These are phyloP conservation scores for Tolypocladium inflatum DNA, from an alignment of 2,329 filamentous ascomycete genomes.

Conservation along the genomic window DNA sequence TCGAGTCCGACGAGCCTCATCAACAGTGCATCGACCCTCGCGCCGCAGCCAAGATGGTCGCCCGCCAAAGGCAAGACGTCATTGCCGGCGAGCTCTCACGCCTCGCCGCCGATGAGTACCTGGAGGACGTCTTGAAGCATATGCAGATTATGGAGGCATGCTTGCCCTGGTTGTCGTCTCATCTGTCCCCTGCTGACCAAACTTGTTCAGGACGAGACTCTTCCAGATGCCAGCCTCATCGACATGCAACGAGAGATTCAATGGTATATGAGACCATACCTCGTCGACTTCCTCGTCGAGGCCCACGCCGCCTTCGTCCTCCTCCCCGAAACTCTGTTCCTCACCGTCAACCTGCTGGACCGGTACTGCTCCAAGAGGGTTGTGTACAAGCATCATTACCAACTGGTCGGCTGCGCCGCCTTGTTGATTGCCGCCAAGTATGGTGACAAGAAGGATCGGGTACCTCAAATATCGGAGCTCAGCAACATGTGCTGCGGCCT, in stretches of 20 bases:
- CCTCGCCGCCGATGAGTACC: constrained; percentile 78
- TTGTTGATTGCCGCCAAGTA: constrained; percentile 97
- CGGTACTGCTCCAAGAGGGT: constrained; percentile 96
- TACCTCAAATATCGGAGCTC: constrained; percentile 93
- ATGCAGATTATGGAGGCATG: constrained; percentile 89
- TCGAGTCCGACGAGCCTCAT: constrained; percentile 43
- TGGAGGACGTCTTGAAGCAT: constrained; percentile 88
- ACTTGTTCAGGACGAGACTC: constrained; percentile 56
- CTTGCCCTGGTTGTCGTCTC: neutral
- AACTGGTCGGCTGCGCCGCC: constrained; percentile 91
- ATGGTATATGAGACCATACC: constrained; percentile 98
- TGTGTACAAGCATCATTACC: constrained; percentile 98
- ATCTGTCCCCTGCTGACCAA: constrained; percentile 12
- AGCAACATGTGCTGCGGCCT: constrained; percentile 99
- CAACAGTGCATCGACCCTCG: constrained; percentile 55
- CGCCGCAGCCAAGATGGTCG: constrained; percentile 69
- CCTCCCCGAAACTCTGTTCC: constrained; percentile 87
- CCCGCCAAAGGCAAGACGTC: constrained; percentile 75
- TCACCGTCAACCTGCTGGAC: constrained; percentile 93
- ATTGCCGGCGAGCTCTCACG: constrained; percentile 84
- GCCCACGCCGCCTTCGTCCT: constrained; percentile 92
- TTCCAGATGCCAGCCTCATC: constrained; percentile 94
- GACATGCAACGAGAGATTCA: constrained; percentile 99
- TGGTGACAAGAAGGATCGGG: constrained; percentile 94
- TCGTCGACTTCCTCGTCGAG: constrained; percentile 96